Base-by-base conservation (phyloP, 2,329 filamentous ascomycete genomes). In the Aspergillus texensis region DNA sequence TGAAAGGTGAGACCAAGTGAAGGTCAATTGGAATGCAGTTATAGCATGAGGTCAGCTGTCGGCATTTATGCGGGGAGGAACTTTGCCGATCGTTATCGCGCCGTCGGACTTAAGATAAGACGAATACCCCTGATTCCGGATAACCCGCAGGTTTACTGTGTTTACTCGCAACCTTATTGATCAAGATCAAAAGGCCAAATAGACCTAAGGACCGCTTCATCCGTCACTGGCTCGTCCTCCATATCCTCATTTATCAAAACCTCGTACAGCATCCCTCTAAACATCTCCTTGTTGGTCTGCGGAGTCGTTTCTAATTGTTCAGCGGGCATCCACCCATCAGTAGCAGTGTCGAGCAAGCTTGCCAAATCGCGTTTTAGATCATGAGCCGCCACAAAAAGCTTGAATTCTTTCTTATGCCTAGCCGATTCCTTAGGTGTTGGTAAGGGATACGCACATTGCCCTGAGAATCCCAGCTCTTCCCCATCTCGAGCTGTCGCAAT, bases 391-490 rank as follows among this genome's bases (percentile, higher is more conserved):
- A 10, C 30, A 32, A 78, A 77, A 61, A 67, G 60, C 61, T 64
- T 70, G 62, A 76, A 76, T 30, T 76, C 67, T 64, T 72, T 72
- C 57, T 67, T 39, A 62, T 78, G 76, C 24, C 64, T 32, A 36
- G 58, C 65, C n/a, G 72, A 21, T 61, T 75, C 73, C 46, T 75
- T 65, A 28, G 67, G 61, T 34, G 58, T 57, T n/a, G 71, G 74
- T 62, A 72, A 24, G 48, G 65, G 53, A 67, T 72, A 78, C 30
- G 62, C 77, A 72, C 74, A 79, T 46, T 67, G 65, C 24, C 68
- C 74, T 54, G 64, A 50, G 60, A 82, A 69, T 19, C 79, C 79
- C 61, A 82, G 75, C 41, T 77, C 69, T 55, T 71, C 67, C 79
- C 77, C 82, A 10, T 60, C 63, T 61, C 58, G 69, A 58, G 77